phyloP scores from a whole-genome alignment of 2,329 filamentous ascomycete genomes.

The Malbranchea cinnamomea region DNA sequence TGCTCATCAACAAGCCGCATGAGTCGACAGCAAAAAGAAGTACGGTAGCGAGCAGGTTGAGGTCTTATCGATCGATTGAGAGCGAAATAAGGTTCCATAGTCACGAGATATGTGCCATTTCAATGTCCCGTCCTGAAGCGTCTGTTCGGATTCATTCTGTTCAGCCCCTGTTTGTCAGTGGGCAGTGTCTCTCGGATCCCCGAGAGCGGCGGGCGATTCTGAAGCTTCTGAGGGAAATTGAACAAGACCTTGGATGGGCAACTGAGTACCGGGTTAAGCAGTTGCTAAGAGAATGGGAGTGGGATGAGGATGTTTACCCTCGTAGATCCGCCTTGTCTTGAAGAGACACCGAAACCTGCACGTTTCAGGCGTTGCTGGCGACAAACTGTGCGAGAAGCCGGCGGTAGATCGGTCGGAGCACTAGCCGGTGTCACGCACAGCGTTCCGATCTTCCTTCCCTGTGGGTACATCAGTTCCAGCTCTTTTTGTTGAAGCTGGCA shows the following conservation, averaged over 20 bases:
- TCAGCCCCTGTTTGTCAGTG: constrained; percentile 48
- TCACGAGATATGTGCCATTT: constrained; percentile 47
- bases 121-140: constrained; percentile 41
- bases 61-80: constrained; percentile 43
- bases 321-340: no score
- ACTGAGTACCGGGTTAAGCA: constrained; percentile 46
- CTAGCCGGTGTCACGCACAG: no score
- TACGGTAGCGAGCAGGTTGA: constrained; percentile 39
- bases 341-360: no score
- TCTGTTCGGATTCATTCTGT: constrained; percentile 45
- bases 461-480: no score
- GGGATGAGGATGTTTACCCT: constrained; percentile 12
- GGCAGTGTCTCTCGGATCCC: constrained; percentile 42
- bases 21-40: constrained; percentile 33
- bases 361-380: no score
- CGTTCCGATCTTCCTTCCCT: no score
- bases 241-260: constrained; percentile 49
- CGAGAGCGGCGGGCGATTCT: constrained; percentile 41
- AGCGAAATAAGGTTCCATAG: constrained; percentile 42
- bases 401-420: no score
- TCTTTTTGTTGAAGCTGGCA: no score
- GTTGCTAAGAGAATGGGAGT: constrained; percentile 29
- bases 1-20: constrained; percentile 29
- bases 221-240: constrained; percentile 41
- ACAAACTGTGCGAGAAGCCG: no score